phyloP scores from a whole-genome alignment of 768 basidiomycete genomes.

The Dentipellis fragilis region DNA sequence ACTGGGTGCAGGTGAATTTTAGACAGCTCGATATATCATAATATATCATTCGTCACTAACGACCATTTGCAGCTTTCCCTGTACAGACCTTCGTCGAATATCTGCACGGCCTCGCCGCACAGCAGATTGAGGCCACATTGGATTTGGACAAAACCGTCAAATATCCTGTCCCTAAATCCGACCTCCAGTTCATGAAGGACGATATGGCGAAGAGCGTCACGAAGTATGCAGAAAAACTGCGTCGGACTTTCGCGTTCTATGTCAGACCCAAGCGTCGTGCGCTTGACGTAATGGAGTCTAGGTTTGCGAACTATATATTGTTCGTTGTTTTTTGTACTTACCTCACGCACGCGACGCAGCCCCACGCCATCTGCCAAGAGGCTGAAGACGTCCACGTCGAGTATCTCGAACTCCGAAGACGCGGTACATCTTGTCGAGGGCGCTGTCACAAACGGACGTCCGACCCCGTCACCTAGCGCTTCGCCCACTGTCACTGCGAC shows the following conservation, averaged over 20 bases:
- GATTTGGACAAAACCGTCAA: constrained; percentile 5
- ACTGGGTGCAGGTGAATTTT: constrained; percentile 4
- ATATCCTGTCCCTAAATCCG: constrained; percentile 10
- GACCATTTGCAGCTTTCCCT: constrained; percentile 7
- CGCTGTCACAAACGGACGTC: not conserved
- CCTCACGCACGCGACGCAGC: not conserved
- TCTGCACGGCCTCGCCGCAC: constrained; percentile 8
- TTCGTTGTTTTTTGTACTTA: not conserved
- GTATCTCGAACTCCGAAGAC: constrained; percentile 1
- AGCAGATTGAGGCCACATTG: constrained; percentile 6
- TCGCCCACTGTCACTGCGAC: constrained; percentile 8
- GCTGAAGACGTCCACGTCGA: constrained; percentile 9
- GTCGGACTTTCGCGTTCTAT: constrained; percentile 7
- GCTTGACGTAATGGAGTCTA: constrained; percentile 9
- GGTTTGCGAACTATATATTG: not conserved
- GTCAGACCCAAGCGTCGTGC: constrained; percentile 11
- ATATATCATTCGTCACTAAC: not conserved
- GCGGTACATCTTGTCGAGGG: not conserved
- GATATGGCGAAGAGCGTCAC: constrained; percentile 7
- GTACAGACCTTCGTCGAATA: constrained; percentile 5
- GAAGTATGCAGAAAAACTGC: constrained; percentile 6
- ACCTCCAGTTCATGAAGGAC: constrained; percentile 6
- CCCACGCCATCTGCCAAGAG: constrained; percentile 11
- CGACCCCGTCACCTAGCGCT: constrained; percentile 6
- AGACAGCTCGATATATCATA: not conserved